Evolutionary conservation across 768 basidiomycete genomes (phyloP).

Genomic region (Pilatotrama ljubarskyi): DNA sequence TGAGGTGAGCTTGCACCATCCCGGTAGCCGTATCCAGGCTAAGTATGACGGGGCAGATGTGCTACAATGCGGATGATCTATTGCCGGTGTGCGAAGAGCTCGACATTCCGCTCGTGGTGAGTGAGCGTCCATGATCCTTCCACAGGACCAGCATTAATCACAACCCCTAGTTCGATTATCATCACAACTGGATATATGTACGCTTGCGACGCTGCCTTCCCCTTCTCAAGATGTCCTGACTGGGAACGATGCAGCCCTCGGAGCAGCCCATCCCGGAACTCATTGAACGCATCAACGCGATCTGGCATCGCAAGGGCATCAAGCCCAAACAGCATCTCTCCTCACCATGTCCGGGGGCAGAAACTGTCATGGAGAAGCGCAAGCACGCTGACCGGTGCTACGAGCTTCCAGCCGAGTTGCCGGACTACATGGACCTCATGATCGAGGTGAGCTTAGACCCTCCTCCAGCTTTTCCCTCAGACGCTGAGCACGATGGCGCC

Average conservation of each 20-base stretch:
- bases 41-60: slow-evolving; percentile 46
- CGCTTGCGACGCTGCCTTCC: slow-evolving; percentile 12
- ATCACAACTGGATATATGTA: slow-evolving; percentile 70
- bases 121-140: slow-evolving; percentile 38
- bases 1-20: slow-evolving; percentile 53
- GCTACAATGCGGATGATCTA: slow-evolving; percentile 87
- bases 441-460: slow-evolving; percentile 51
- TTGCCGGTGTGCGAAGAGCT: slow-evolving; percentile 87
- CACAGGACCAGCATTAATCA: slow-evolving; percentile 45
- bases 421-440: slow-evolving; percentile 66
- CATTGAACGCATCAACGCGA: slow-evolving; percentile 72
- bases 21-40: background rate
- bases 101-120: slow-evolving; percentile 46
- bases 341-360: slow-evolving; percentile 84
- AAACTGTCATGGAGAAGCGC: slow-evolving; percentile 78
- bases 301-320: slow-evolving; percentile 77
- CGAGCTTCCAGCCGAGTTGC: slow-evolving; percentile 64
- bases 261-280: slow-evolving; percentile 49
- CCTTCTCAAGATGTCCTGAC: slow-evolving; percentile 30
- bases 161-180: slow-evolving; percentile 56
- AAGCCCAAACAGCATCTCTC: slow-evolving; percentile 91
- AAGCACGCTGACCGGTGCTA: slow-evolving; percentile 87
- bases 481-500: background rate
- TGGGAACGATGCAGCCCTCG: slow-evolving; percentile 35
- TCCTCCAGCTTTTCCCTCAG: background rate